A percentile compares a stretch with the other conserved stretches of the same genome.
Conservation (phyloP, 768 basidiomycete genomes). For the Collybia nuda region DNA sequence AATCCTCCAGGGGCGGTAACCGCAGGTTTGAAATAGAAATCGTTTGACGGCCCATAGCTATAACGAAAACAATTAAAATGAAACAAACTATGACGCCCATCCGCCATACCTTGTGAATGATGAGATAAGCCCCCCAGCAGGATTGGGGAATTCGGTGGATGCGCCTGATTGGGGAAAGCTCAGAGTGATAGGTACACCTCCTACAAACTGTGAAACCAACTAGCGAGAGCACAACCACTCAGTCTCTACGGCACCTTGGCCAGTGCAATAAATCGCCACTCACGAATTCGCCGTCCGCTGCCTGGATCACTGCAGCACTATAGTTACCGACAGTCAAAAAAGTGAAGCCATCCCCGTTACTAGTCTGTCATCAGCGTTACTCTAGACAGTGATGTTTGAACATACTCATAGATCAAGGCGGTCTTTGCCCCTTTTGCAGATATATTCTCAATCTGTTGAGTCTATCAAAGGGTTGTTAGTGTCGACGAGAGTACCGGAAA, state of each 20-base stretch:
- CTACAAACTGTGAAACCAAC: constrained; percentile 51
- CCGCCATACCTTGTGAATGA: constrained; percentile 38
- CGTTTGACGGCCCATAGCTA: constrained; percentile 60
- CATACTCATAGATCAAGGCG: neutral
- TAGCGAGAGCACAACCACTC: constrained; percentile 12
- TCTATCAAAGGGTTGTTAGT: neutral
- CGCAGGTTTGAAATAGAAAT: constrained; percentile 57
- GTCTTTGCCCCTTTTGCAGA: neutral
- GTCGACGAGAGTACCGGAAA: too few species aligned
- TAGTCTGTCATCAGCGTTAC: constrained; percentile 13
- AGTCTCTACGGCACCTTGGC: neutral
- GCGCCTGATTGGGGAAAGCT: constrained; percentile 49
- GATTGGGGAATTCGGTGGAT: constrained; percentile 42
- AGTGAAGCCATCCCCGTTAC: constrained; percentile 48
- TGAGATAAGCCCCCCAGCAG: constrained; percentile 55
- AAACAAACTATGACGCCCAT: neutral
- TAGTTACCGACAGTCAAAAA: constrained; percentile 45
- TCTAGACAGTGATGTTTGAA: too few species aligned
- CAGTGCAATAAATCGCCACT: neutral
- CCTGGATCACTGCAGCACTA: constrained; percentile 49
- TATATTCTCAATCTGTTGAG: constrained; percentile 35
- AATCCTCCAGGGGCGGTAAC: constrained; percentile 54
- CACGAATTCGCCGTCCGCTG: constrained; percentile 55
- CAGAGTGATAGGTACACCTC: constrained; percentile 39
- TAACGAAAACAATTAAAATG: too few species aligned